Evolutionary conservation across 257 asterid species (phyloP).

Genomic region (Capsicum chinense): DNA sequence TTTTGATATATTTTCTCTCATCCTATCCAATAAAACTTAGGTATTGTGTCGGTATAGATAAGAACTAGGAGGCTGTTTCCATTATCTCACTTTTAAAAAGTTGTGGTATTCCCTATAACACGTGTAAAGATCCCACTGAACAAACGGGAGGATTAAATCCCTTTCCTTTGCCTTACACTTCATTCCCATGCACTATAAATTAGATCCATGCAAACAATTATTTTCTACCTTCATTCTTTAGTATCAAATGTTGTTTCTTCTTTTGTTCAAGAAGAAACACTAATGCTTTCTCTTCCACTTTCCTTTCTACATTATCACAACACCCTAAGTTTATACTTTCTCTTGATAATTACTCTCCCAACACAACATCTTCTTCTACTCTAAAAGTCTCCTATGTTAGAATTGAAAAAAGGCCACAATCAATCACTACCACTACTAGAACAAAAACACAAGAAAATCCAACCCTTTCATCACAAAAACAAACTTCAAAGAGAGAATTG

Average conservation of each 20-base stretch:
- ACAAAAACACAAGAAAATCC: slow-evolving; percentile 32
- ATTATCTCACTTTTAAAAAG: no score
- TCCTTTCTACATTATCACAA: slow-evolving; percentile 40
- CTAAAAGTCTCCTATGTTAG: slow-evolving; percentile 42
- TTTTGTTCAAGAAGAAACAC: background rate
- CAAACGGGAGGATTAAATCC: background rate
- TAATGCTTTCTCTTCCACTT: slow-evolving; percentile 61
- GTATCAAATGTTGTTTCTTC: background rate
- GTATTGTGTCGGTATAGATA: no score
- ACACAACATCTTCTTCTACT: slow-evolving; percentile 26
- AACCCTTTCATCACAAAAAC: slow-evolving; percentile 4
- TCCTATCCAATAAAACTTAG: no score
- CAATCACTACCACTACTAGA: slow-evolving; percentile 33
- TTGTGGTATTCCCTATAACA: no score
- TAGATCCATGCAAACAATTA: background rate
- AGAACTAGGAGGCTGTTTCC: no score
- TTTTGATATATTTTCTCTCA: no score
- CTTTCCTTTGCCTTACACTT: background rate
- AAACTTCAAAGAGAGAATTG: slow-evolving; percentile 8
- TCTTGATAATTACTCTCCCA: background rate
- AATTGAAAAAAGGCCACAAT: slow-evolving; percentile 45
- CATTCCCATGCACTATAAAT: background rate
- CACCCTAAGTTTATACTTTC: slow-evolving; percentile 26
- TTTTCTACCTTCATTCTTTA: background rate
- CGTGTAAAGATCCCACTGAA: no score